These are phyloP conservation scores for Cercospora brassicicola DNA, from an alignment of 2,329 filamentous ascomycete genomes.

Conservation along the genomic window DNA sequence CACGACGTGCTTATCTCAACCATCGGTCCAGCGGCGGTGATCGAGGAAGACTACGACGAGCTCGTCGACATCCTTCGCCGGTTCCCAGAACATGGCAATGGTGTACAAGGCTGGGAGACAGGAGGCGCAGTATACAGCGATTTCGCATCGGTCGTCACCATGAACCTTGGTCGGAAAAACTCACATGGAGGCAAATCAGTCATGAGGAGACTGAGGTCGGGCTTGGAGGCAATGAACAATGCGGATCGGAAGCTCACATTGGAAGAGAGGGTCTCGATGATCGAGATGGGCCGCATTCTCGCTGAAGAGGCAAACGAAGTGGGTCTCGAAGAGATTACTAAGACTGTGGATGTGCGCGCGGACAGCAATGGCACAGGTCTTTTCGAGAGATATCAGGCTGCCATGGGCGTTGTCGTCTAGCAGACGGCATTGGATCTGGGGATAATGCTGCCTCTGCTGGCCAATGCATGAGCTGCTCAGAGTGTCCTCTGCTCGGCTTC, in stretches of 20 bases:
- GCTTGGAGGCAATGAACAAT: conserved; percentile 45
- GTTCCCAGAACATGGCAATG: conserved; percentile 58
- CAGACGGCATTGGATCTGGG: neutral
- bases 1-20: conserved; percentile 77
- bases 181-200: conserved; percentile 35
- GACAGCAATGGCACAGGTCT: conserved; percentile 43
- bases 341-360: conserved; percentile 36
- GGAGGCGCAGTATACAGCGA: conserved; percentile 73
- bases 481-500: neutral
- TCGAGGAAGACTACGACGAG: conserved; percentile 74
- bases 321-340: conserved; percentile 11
- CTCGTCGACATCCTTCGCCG: conserved; percentile 68
- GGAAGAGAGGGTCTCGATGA: conserved; percentile 66
- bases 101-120: conserved; percentile 65
- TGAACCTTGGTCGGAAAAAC: conserved; percentile 35
- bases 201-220: conserved; percentile 35
- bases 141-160: conserved; percentile 24
- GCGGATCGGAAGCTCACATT: conserved; percentile 48
- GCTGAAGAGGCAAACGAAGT: conserved; percentile 61
- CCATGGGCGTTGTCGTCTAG: conserved; percentile 79
- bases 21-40: conserved; percentile 78
- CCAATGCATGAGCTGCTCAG: neutral
- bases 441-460: neutral
- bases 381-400: conserved; percentile 55
- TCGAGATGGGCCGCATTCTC: conserved; percentile 76